A percentile compares a stretch with the other conserved stretches of the same genome.
phyloP scores from a whole-genome alignment of 352 stramenopile genomes.

The Halophytophthora polymorphica region DNA sequence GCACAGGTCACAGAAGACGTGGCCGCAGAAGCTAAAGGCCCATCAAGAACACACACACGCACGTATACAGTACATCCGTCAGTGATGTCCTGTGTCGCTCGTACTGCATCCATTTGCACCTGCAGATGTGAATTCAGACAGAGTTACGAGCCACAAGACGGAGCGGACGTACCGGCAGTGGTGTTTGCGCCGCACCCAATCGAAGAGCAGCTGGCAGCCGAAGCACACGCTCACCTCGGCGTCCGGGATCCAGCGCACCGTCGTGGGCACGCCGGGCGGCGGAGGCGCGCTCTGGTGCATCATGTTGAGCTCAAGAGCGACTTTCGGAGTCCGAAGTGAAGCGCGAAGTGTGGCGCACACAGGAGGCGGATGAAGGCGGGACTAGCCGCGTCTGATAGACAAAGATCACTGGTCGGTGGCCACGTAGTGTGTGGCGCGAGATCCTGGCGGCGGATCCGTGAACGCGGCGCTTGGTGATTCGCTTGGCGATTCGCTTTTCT shows the following conservation, averaged over 20 bases:
- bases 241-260: conserved; percentile 82
- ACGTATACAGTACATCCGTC: not conserved
- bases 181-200: conserved; percentile 88
- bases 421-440: too few species aligned
- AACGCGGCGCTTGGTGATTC: too few species aligned
- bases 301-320: not conserved
- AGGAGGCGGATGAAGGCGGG: too few species aligned
- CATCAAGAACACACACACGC: not conserved
- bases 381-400: too few species aligned
- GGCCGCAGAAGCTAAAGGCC: conserved; percentile 52
- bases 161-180: conserved; percentile 63
- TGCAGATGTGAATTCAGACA: not conserved
- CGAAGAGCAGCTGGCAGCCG: conserved; percentile 79
- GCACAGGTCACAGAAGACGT: conserved; percentile 78
- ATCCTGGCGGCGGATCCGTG: too few species aligned
- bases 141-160: not conserved
- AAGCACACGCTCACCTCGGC: conserved; percentile 76
- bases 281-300: conserved; percentile 13
- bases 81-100: not conserved
- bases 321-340: too few species aligned
- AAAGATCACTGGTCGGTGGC: too few species aligned
- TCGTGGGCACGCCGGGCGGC: conserved; percentile 33
- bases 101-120: not conserved
- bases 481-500: too few species aligned
- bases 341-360: too few species aligned